phyloP scores from a whole-genome alignment of 108 stramenopile genomes.

The Bacterosira constricta region DNA sequence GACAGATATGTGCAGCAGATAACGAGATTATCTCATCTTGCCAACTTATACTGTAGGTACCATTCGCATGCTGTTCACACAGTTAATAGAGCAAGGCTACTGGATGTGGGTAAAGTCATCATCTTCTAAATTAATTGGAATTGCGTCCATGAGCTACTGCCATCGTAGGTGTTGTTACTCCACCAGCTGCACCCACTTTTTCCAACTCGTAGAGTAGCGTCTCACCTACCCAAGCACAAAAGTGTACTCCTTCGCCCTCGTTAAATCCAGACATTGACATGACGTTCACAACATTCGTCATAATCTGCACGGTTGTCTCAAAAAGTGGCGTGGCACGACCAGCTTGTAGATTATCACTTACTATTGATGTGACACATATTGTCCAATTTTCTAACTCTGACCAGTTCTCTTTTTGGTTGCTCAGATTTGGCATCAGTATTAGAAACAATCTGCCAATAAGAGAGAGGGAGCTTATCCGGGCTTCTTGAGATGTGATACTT shows the following conservation, averaged over 20 bases:
- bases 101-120: too few species aligned
- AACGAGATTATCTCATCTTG: too few species aligned
- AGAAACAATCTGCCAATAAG: constrained; percentile 69
- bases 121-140: too few species aligned
- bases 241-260: constrained; percentile 54
- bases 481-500: constrained; percentile 30
- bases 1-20: too few species aligned
- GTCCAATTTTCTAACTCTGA: constrained; percentile 69
- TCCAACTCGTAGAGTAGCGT: constrained; percentile 67
- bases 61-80: too few species aligned
- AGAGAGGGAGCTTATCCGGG: constrained; percentile 62
- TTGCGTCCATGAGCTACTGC: not conserved
- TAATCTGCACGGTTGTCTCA: constrained; percentile 71
- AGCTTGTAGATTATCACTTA: constrained; percentile 66
- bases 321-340: constrained; percentile 66
- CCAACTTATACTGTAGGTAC: too few species aligned
- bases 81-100: too few species aligned
- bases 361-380: constrained; percentile 49
- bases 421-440: constrained; percentile 50
- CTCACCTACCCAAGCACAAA: constrained; percentile 77
- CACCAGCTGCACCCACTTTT: constrained; percentile 70
- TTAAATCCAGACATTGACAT: constrained; percentile 59
- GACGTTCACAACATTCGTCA: constrained; percentile 67
- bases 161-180: constrained; percentile 11
- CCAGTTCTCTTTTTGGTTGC: constrained; percentile 56